Evolutionary conservation across 306 rosid genomes (phyloP), one percentile per base, ranked within the genome.

Genomic region (Pueraria montana): DNA sequence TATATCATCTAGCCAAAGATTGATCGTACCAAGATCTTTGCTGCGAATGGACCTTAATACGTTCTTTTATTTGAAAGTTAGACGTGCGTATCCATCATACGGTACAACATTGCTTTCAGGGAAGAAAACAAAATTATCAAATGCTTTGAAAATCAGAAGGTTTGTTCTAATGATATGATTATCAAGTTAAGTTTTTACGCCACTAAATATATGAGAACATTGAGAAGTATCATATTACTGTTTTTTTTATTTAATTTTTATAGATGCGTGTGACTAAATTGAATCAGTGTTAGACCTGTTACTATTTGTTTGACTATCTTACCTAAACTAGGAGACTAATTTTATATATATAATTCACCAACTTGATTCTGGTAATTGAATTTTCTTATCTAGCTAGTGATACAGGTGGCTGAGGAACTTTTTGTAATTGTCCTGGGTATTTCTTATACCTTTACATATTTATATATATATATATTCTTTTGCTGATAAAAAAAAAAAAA

Each of bases 141-240:
- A 62, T 63, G 61, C 40, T 17, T 49, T 24, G 61, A 17, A 46
- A 42, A 32, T 83, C 52, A 20, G 1, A 49, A 78, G 30, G 53
- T 63, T 71, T 18, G 78, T 69, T 58, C 79, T 48, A 38, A 83
- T 71, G 61, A 77, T 83, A 83, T 71, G 61, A 77, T 83, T 76
- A 63, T 23, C 62, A 45, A 27, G 10, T 18, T 56, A 46, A 50
- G 50, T 66, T 67, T 65, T 74, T 24, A 84, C 73, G 78, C 83
- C 11, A 69, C 56, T 58, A 17, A 43, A 52, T 65, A 23, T 48
- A 14, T 75, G 20, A 0, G 43, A n/a, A n/a, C n/a, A n/a, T n/a
- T n/a, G n/a, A n/a, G 1, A 53, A 5, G 8, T 16, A 43, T 18
- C 38, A 50, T 36, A 58, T 73, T 34, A 34, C 49, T 45, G 3